phyloP scores from a whole-genome alignment of 2,329 filamentous ascomycete species.

The Talaromyces sp. region DNA sequence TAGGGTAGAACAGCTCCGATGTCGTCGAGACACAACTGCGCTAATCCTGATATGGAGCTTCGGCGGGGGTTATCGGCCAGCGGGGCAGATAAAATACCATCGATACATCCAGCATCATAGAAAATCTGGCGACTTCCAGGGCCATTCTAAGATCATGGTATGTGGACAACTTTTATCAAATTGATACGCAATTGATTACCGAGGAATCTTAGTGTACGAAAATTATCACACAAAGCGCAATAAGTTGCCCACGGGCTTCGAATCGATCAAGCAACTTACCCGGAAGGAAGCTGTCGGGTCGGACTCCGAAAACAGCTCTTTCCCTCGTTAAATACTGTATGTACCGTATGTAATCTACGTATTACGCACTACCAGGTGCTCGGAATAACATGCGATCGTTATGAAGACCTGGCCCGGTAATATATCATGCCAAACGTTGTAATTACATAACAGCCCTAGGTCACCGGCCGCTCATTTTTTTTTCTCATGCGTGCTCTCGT shows the following conservation, averaged over 20 bases:
- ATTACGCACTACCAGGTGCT: background rate
- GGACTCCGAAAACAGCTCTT: slow-evolving; percentile 16
- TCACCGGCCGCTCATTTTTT: slow-evolving; percentile 9
- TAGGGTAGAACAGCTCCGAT: slow-evolving; percentile 14
- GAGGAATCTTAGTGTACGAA: background rate
- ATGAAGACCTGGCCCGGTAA: background rate
- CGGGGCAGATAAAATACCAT: slow-evolving; percentile 15
- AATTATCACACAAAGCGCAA: background rate
- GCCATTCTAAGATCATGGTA: background rate
- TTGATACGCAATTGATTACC: background rate
- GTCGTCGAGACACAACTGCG: slow-evolving; percentile 5
- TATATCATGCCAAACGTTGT: background rate
- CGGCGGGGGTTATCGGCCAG: slow-evolving; percentile 18
- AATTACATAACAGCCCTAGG: background rate
- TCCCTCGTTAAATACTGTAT: background rate
- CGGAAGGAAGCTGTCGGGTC: slow-evolving; percentile 10
- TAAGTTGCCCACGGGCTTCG: background rate
- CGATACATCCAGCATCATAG: background rate
- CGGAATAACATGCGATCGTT: background rate
- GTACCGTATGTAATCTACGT: background rate
- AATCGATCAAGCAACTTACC: background rate
- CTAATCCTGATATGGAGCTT: slow-evolving; percentile 15
- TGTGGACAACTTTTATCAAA: background rate
- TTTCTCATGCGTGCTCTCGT: background rate
- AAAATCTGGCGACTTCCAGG: background rate